Evolutionary conservation across 1,284 basidiomycete genomes (phyloP).

Genomic region (Rhodotorula mucilaginosa): DNA sequence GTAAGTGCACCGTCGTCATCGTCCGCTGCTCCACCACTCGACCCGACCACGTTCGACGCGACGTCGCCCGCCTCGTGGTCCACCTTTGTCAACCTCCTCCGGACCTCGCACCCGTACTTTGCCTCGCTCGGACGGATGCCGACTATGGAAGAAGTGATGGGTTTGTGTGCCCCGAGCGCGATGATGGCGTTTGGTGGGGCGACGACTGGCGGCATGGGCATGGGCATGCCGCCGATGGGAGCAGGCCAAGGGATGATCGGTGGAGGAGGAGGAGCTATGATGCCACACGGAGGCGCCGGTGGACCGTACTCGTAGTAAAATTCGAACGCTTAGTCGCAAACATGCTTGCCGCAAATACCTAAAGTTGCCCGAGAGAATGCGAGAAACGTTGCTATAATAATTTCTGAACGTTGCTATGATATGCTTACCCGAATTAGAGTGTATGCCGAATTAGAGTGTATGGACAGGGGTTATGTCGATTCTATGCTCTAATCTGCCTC

Average conservation of each 20-base stretch:
- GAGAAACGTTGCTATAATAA: too few species aligned
- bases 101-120: conserved; percentile 16
- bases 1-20: conserved; percentile 6
- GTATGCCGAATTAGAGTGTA: too few species aligned
- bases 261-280: not conserved
- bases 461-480: not conserved
- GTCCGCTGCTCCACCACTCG: conserved; percentile 53
- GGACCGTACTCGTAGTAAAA: too few species aligned
- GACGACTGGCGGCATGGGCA: not conserved
- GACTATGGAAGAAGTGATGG: conserved; percentile 12
- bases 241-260: not conserved
- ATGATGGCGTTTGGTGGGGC: conserved; percentile 5
- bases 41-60: conserved; percentile 66
- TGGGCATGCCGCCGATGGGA: not conserved
- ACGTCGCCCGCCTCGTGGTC: conserved; percentile 67
- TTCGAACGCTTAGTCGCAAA: too few species aligned
- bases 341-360: too few species aligned
- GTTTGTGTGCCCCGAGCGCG: conserved; percentile 14
- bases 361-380: too few species aligned
- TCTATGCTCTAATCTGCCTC: not conserved
- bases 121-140: conserved; percentile 6
- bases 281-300: not conserved
- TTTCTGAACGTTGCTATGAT: too few species aligned
- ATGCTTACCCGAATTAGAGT: too few species aligned
- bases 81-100: conserved; percentile 10